Conservation (phyloP, 176 grass and related monocot genomes). For the Rhipidocladum racemiflorum region DNA sequence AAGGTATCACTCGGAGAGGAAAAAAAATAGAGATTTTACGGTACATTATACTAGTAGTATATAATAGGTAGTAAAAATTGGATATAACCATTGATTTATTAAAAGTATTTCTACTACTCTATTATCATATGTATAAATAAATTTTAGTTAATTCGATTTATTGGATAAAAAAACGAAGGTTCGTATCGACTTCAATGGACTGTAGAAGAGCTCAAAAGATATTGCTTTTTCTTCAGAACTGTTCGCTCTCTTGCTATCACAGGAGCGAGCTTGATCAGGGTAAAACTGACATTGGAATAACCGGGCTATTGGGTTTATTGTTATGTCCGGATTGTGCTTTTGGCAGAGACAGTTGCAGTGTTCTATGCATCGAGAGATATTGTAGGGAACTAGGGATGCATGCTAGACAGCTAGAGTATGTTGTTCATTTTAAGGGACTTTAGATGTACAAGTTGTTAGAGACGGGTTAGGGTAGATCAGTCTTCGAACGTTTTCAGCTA, state of each 20-base stretch:
- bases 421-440: not conserved
- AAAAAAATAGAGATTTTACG: too few species aligned
- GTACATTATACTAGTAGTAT: too few species aligned
- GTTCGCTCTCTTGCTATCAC: not conserved
- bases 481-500: not conserved
- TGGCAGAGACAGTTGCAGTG: not conserved
- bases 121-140: too few species aligned
- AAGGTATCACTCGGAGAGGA: not conserved
- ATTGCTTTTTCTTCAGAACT: not conserved
- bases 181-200: too few species aligned
- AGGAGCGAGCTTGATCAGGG: not conserved
- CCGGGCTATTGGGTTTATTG: not conserved
- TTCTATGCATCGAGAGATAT: not conserved
- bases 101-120: too few species aligned
- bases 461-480: not conserved
- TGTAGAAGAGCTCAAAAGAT: too few species aligned
- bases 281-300: not conserved
- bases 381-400: not conserved
- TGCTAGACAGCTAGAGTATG: not conserved
- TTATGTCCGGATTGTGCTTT: not conserved
- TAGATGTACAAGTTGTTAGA: not conserved
- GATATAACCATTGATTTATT: too few species aligned
- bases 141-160: too few species aligned
- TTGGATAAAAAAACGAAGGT: too few species aligned
- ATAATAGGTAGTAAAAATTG: too few species aligned